Conservation (phyloP, 371 early-diverging fungal genomes). For the Saksenaea oblongispora region DNA sequence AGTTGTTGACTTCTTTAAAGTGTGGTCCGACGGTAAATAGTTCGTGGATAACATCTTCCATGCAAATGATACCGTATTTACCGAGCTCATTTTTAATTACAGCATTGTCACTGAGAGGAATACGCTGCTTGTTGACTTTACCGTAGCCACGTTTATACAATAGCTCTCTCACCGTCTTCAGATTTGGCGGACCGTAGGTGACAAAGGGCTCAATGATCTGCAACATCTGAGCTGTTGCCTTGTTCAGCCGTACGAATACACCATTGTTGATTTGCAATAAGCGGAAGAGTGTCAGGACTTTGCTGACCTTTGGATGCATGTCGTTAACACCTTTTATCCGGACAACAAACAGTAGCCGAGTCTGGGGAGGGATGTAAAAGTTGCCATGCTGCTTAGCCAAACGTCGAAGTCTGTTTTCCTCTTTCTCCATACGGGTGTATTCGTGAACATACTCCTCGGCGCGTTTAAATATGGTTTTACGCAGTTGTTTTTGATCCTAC, state of each 20-base stretch:
- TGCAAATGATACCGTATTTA: conserved; percentile 91
- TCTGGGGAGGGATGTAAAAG: conserved; percentile 93
- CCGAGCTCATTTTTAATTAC: conserved; percentile 92
- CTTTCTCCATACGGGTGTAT: conserved; percentile 85
- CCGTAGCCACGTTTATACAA: conserved; percentile 99
- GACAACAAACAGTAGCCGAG: conserved; percentile 95
- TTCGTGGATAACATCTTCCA: conserved; percentile 99
- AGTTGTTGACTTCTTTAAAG: conserved; percentile 84
- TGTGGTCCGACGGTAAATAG: conserved; percentile 96
- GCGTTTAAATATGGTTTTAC: conserved; percentile 82
- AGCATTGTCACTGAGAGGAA: conserved; percentile 94
- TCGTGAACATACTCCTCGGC: conserved; percentile 96
- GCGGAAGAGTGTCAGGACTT: conserved; percentile 97
- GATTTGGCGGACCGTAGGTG: conserved; percentile 95
- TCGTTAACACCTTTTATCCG: conserved; percentile 95
- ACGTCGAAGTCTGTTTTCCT: conserved; percentile 85
- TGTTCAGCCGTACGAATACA: conserved; percentile 96
- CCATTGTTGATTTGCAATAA: conserved; percentile 98
- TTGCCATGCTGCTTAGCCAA: conserved; percentile 84
- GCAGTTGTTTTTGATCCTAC: conserved; percentile 1
- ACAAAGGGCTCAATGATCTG: conserved; percentile 97
- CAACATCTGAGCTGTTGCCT: conserved; percentile 96
- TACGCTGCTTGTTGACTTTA: conserved; percentile 92
- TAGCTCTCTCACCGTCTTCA: conserved; percentile 97
- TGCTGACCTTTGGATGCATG: conserved; percentile 96